phyloP scores from a whole-genome alignment of 306 rosid species.

The Canavalia ensiformis region DNA sequence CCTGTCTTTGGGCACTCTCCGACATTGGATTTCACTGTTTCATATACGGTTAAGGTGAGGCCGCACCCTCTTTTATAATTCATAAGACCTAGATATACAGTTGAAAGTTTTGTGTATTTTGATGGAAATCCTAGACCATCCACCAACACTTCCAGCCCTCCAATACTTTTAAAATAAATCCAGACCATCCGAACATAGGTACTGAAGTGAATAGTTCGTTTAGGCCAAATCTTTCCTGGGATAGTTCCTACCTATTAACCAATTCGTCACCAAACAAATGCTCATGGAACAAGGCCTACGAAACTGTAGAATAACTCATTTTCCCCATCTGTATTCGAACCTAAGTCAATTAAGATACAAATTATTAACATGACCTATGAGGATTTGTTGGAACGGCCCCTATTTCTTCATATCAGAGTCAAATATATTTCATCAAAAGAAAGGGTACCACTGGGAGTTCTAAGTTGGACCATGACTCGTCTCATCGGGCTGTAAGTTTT shows the following conservation, averaged over 20 bases:
- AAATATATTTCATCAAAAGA: conserved; percentile 74
- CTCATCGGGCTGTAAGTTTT: conserved; percentile 92
- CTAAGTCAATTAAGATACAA: conserved; percentile 74
- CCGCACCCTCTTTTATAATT: too few relatives aligned
- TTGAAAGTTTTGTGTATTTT: conserved; percentile 57
- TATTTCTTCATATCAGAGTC: conserved; percentile 64
- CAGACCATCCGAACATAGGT: conserved; percentile 82
- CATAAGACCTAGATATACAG: too few relatives aligned
- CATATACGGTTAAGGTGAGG: too few relatives aligned
- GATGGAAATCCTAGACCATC: conserved; percentile 95
- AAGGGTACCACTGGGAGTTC: conserved; percentile 77
- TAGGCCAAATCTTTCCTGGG: conserved; percentile 71
- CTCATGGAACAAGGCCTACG: conserved; percentile 57
- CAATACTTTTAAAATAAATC: conserved; percentile 96
- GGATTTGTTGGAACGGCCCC: conserved; percentile 77
- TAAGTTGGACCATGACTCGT: conserved; percentile 94
- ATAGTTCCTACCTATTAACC: conserved; percentile 69
- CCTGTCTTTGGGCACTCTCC: too few relatives aligned
- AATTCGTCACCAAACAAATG: conserved; percentile 93
- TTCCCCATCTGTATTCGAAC: conserved; percentile 64
- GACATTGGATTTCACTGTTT: too few relatives aligned
- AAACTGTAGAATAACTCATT: conserved; percentile 65
- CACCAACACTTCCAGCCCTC: conserved; percentile 96
- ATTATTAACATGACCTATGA: conserved; percentile 80
- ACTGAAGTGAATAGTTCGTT: conserved; percentile 82